Conservation (phyloP, 495 filamentous ascomycete species). For the Clohesyomyces aquaticus region DNA sequence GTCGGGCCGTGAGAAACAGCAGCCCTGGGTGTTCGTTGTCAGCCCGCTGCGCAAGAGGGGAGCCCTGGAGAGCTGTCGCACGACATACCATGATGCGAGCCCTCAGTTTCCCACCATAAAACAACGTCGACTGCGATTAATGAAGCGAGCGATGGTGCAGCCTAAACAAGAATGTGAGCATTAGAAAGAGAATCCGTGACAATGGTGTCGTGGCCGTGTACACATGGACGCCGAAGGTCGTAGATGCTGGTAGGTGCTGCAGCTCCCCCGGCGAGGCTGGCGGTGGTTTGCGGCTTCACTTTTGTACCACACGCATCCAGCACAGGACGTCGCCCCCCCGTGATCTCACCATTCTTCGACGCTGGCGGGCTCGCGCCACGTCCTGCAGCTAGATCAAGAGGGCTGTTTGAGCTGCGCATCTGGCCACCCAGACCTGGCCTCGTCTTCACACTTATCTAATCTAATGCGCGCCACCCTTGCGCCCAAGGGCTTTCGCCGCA, state of each 20-base stretch:
- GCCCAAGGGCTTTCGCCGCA: neutral
- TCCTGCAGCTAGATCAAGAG: neutral
- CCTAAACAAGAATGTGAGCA: slow-evolving; percentile 15
- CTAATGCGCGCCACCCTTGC: neutral
- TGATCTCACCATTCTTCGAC: neutral
- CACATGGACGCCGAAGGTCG: neutral
- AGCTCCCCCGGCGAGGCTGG: neutral
- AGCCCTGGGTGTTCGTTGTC: slow-evolving; percentile 27
- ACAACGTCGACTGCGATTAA: neutral
- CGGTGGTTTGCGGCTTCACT: neutral
- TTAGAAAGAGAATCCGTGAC: slow-evolving; percentile 11
- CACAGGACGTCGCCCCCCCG: neutral
- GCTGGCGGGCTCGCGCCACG: too few relatives aligned
- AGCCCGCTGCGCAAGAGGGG: slow-evolving; percentile 4
- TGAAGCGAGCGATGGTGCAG: slow-evolving; percentile 9
- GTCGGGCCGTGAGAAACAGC: slow-evolving; percentile 29
- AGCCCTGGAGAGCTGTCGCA: neutral
- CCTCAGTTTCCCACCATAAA: neutral
- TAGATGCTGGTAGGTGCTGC: neutral
- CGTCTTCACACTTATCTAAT: neutral
- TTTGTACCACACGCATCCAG: neutral
- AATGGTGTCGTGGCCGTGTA: too few relatives aligned
- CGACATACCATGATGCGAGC: slow-evolving; percentile 9
- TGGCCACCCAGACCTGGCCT: neutral
- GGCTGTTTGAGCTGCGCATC: neutral